Conservation (phyloP, 768 basidiomycete genomes). For the Cantharellus anzutake region DNA sequence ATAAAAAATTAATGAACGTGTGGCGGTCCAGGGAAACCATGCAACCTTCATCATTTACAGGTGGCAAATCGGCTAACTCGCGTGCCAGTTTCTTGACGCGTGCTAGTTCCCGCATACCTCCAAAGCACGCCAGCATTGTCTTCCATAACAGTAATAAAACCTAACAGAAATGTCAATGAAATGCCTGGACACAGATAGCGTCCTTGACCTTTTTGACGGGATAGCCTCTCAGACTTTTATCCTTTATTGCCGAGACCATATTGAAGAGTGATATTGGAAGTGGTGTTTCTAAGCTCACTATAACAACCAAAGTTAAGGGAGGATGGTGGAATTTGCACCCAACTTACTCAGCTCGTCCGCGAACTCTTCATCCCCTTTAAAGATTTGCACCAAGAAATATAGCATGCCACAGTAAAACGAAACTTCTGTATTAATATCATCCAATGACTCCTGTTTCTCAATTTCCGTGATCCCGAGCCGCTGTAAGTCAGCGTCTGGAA, state of each 20-base stretch:
- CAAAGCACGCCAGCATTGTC: constrained; percentile 74
- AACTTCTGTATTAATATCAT: constrained; percentile 82
- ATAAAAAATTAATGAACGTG: not conserved
- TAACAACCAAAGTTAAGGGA: too few relatives aligned
- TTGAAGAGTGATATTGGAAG: constrained; percentile 84
- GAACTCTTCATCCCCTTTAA: constrained; percentile 85
- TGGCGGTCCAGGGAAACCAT: not conserved
- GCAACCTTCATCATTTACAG: constrained; percentile 26
- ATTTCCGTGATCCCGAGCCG: constrained; percentile 49
- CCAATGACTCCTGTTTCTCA: constrained; percentile 62
- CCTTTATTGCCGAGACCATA: constrained; percentile 73
- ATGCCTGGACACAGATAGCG: not conserved
- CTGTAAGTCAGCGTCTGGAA: constrained; percentile 54
- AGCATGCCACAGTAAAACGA: constrained; percentile 89
- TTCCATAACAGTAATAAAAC: constrained; percentile 92
- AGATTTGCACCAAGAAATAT: constrained; percentile 87
- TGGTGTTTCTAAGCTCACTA: constrained; percentile 92
- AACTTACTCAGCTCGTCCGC: constrained; percentile 87
- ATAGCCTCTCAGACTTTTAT: constrained; percentile 87
- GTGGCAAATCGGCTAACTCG: constrained; percentile 62
- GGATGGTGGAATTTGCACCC: not conserved
- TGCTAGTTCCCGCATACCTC: constrained; percentile 71
- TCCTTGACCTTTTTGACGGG: constrained; percentile 79
- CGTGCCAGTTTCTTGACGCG: constrained; percentile 72
- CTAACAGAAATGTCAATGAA: constrained; percentile 22